Evolutionary conservation across 441 rosid species (phyloP).

Genomic region (Macaranga tanarius): DNA sequence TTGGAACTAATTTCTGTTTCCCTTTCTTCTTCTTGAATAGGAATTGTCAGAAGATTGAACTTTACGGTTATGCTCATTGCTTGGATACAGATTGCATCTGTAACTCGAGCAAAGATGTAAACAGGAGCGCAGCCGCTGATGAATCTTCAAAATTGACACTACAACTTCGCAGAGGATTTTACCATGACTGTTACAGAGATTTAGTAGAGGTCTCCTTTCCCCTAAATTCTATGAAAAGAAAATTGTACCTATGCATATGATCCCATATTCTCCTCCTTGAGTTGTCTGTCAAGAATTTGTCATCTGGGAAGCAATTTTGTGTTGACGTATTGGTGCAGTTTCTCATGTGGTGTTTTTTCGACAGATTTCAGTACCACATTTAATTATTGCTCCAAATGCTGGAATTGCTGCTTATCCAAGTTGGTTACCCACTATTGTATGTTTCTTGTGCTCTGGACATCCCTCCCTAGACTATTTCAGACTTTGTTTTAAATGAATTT

Average conservation of each 20-base stretch:
- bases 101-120: conserved; percentile 37
- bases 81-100: conserved; percentile 59
- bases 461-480: neutral
- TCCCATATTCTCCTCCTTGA: neutral
- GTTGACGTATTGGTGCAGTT: conserved; percentile 11
- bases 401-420: conserved; percentile 83
- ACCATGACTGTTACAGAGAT: conserved; percentile 66
- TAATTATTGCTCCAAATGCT: conserved; percentile 82
- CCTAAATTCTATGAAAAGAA: neutral
- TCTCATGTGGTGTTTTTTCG: conserved; percentile 17
- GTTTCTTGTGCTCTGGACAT: conserved; percentile 21
- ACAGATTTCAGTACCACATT: conserved; percentile 67
- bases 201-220: conserved; percentile 45
- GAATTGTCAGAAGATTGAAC: conserved; percentile 60
- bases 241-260: neutral
- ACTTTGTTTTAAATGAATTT: neutral
- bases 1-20: conserved; percentile 16
- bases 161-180: conserved; percentile 65
- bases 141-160: conserved; percentile 45
- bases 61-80: conserved; percentile 51
- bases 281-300: neutral
- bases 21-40: conserved; percentile 31
- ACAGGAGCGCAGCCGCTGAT: conserved; percentile 10
- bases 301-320: conserved; percentile 9
- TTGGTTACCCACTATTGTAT: conserved; percentile 84